phyloP scores from a whole-genome alignment of 164 flowering plant genomes.

The Amborella trichopoda region DNA sequence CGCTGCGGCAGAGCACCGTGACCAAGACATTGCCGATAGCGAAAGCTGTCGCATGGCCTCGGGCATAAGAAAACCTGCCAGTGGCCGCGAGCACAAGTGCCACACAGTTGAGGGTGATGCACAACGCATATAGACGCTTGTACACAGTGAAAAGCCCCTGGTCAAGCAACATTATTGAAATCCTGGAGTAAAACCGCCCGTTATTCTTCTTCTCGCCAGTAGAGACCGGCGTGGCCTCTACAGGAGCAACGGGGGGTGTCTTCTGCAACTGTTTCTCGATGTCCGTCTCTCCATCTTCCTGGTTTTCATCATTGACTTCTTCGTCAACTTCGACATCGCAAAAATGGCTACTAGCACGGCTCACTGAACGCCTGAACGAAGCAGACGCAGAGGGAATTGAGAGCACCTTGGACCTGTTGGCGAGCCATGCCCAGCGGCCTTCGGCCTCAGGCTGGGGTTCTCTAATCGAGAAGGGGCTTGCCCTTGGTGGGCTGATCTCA shows the following conservation, averaged over 20 bases:
- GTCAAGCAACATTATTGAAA: constrained; percentile 39
- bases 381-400: constrained; percentile 5
- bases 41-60: constrained; percentile 23
- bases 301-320: neutral
- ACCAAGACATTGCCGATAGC: constrained; percentile 37
- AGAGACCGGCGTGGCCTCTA: neutral
- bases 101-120: constrained; percentile 22
- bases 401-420: constrained; percentile 3
- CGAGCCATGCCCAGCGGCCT: constrained; percentile 7
- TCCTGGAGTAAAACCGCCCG: constrained; percentile 15
- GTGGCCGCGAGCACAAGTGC: constrained; percentile 27
- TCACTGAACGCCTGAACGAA: constrained; percentile 6
- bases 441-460: neutral
- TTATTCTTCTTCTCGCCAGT: neutral
- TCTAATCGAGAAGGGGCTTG: constrained; percentile 10
- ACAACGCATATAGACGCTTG: constrained; percentile 32
- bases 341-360: constrained; percentile 40
- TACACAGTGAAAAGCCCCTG: constrained; percentile 56
- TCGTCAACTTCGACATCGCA: constrained; percentile 24
- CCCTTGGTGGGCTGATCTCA: constrained; percentile 9
- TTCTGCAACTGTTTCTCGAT: neutral
- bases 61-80: constrained; percentile 31
- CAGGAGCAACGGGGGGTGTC: neutral
- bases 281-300: neutral
- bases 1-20: constrained; percentile 35